Conservation (phyloP, 108 stramenopile genomes). For the Stephanodiscus triporus region DNA sequence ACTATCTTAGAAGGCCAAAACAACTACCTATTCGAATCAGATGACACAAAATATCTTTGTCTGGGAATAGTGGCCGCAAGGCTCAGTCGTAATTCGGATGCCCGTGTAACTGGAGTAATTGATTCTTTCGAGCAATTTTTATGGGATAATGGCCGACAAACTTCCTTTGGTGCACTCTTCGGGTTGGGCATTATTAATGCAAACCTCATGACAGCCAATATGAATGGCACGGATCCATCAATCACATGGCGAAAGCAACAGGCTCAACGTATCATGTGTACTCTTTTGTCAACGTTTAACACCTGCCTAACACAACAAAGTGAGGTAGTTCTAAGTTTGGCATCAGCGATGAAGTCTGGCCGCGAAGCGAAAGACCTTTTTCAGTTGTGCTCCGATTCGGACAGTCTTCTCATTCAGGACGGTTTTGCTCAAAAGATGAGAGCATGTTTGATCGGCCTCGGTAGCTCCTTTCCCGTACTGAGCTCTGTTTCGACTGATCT, state of each 20-base stretch:
- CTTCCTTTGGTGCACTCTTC: constrained; percentile 59
- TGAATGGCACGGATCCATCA: constrained; percentile 22
- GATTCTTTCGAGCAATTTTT: constrained; percentile 54
- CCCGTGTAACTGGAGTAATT: constrained; percentile 49
- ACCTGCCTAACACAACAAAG: constrained; percentile 37
- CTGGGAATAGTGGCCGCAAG: constrained; percentile 38
- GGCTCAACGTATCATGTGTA: constrained; percentile 20
- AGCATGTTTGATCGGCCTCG: constrained; percentile 54
- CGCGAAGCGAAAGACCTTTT: constrained; percentile 31
- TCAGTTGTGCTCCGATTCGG: constrained; percentile 31
- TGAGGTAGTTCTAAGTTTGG: constrained; percentile 34
- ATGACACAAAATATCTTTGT: constrained; percentile 30
- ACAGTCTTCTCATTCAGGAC: constrained; percentile 23
- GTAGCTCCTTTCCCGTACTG: constrained; percentile 50
- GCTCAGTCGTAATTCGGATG: constrained; percentile 34
- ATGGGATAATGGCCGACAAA: constrained; percentile 20
- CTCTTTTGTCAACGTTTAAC: constrained; percentile 46
- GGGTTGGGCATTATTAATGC: constrained; percentile 65
- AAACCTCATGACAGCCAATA: constrained; percentile 13
- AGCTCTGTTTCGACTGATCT: constrained; percentile 48
- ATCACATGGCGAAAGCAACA: constrained; percentile 13
- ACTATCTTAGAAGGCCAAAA: constrained; percentile 26
- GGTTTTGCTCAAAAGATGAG: constrained; percentile 34
- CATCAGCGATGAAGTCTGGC: constrained; percentile 44
- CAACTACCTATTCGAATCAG: constrained; percentile 36